Percentiles rank a stretch among this genome's conserved stretches.
Conservation (phyloP, 371 early-diverging fungal species). For the Zopfochytrium polystomum region DNA sequence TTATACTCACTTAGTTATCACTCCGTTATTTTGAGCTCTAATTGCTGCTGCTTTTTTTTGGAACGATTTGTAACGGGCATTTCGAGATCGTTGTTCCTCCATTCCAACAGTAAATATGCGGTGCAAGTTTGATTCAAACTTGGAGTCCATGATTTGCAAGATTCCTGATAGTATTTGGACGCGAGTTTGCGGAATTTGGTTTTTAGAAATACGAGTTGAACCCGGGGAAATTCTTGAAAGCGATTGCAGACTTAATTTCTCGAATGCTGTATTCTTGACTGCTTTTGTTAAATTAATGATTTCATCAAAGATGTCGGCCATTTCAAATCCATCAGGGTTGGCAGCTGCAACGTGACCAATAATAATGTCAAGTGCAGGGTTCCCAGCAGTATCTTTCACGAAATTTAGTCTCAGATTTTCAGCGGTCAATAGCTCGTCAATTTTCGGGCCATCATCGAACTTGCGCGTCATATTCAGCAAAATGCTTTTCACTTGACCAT, state of each 20-base stretch:
- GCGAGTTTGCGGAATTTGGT: constrained; percentile 36
- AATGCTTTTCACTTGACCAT: too few relatives aligned
- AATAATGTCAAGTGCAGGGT: background rate
- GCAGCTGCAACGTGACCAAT: background rate
- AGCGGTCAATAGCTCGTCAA: background rate
- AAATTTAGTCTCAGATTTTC: background rate
- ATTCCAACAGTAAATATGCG: constrained; percentile 52
- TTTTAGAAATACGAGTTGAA: constrained; percentile 39
- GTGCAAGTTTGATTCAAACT: constrained; percentile 56
- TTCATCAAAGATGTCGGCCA: constrained; percentile 43
- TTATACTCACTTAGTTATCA: constrained; percentile 1
- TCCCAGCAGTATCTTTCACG: background rate
- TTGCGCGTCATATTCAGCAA: too few relatives aligned
- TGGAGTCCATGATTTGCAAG: constrained; percentile 48
- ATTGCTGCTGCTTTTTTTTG: constrained; percentile 52
- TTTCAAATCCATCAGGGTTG: constrained; percentile 36
- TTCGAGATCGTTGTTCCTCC: constrained; percentile 50
- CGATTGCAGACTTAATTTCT: constrained; percentile 24
- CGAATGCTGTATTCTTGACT: constrained; percentile 29
- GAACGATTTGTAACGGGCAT: constrained; percentile 58
- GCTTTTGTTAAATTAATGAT: constrained; percentile 41
- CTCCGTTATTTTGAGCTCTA: constrained; percentile 12
- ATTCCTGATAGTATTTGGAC: constrained; percentile 15
- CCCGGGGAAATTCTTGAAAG: constrained; percentile 21
- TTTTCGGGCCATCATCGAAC: too few relatives aligned